phyloP scores from a whole-genome alignment of 139 green algal genomes.

The Chlorella sp. region DNA sequence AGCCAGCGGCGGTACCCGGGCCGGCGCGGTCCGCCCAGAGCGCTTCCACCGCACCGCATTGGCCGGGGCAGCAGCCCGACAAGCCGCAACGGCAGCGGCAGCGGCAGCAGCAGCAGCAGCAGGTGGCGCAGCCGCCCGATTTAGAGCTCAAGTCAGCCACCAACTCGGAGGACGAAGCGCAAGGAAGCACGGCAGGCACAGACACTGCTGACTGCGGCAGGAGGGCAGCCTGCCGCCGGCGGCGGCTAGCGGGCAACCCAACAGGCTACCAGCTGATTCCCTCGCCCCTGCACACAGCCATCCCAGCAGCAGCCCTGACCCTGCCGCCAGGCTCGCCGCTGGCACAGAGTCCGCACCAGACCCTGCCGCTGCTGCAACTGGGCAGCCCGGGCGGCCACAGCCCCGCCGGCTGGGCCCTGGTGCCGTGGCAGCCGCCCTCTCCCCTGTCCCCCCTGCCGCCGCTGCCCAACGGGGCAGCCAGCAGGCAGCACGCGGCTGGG shows the following conservation, averaged over 20 bases:
- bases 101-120: background rate
- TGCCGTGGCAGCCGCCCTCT: background rate
- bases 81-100: background rate
- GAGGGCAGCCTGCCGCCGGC: background rate
- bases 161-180: too few species aligned
- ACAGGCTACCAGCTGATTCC: background rate
- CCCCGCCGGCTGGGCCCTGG: too few species aligned
- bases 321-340: background rate
- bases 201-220: too few species aligned
- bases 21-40: background rate
- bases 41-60: background rate
- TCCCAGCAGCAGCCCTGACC: background rate
- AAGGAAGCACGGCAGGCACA: too few species aligned
- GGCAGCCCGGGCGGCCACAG: background rate
- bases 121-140: background rate
- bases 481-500: background rate
- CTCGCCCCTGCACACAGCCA: background rate
- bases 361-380: background rate
- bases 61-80: background rate
- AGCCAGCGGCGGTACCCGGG: background rate
- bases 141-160: background rate
- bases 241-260: background rate
- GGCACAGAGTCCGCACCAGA: background rate
- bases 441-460: background rate
- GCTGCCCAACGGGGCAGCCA: background rate